Evolutionary conservation across 768 basidiomycete species (phyloP).

Genomic region (Tephrocybe sp.): DNA sequence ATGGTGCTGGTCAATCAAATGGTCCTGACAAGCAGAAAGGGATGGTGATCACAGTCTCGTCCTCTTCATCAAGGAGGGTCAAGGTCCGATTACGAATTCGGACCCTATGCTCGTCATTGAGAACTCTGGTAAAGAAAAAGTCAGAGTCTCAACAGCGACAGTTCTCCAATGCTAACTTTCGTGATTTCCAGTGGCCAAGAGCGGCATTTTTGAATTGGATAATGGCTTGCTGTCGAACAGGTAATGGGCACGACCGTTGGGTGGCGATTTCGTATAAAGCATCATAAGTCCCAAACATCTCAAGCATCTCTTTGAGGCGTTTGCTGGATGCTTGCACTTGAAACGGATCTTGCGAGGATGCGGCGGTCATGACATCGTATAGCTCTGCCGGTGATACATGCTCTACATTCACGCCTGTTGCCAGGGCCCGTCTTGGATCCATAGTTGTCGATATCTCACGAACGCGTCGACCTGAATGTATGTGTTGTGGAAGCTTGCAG

Average conservation of each 20-base stretch:
- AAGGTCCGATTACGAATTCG: constrained; percentile 68
- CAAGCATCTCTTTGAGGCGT: constrained; percentile 67
- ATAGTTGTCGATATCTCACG: constrained; percentile 18
- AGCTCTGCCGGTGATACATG: constrained; percentile 63
- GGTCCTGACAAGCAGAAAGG: constrained; percentile 2
- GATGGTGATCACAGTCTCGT: constrained; percentile 63
- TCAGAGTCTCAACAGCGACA: constrained; percentile 3
- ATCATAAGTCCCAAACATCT: constrained; percentile 70
- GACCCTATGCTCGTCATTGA: constrained; percentile 65
- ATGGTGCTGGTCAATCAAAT: constrained; percentile 6
- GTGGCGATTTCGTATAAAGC: constrained; percentile 74
- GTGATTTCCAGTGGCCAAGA: constrained; percentile 71
- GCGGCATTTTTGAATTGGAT: constrained; percentile 89
- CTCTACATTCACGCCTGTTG: constrained; percentile 36
- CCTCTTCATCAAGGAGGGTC: constrained; percentile 70
- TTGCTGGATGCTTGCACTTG: constrained; percentile 49
- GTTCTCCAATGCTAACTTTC: constrained; percentile 51
- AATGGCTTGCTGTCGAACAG: constrained; percentile 76
- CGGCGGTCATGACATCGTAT: constrained; percentile 61
- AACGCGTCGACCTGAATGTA: not conserved
- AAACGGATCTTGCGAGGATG: constrained; percentile 73
- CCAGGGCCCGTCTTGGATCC: constrained; percentile 27
- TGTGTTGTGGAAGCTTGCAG: not conserved
- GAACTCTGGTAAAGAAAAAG: constrained; percentile 44
- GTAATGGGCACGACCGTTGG: constrained; percentile 55